Conservation (phyloP, 441 rosid species). For the Melastoma candidum region DNA sequence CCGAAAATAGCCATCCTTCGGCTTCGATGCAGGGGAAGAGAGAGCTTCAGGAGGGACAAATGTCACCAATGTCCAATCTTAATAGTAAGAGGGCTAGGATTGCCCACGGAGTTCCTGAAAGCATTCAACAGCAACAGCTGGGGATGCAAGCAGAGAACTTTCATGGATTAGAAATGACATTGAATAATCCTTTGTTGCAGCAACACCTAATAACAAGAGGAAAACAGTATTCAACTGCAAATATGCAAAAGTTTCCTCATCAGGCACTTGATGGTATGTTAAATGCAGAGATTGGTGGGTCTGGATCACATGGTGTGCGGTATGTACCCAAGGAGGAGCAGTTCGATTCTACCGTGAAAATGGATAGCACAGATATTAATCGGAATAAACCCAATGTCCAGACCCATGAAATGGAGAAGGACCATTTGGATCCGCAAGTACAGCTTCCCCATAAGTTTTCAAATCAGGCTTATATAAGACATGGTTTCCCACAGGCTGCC, state of each 20-base stretch:
- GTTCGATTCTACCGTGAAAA: slow-evolving; percentile 47
- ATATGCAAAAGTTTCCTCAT: slow-evolving; percentile 58
- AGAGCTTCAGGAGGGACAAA: slow-evolving; percentile 62
- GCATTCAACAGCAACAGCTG: slow-evolving; percentile 54
- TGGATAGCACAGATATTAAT: slow-evolving; percentile 37
- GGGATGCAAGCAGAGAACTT: slow-evolving; percentile 48
- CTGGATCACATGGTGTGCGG: slow-evolving; percentile 56
- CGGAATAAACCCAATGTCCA: slow-evolving; percentile 44
- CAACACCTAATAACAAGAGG: slow-evolving; percentile 59
- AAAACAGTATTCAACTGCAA: slow-evolving; percentile 47
- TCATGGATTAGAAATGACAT: slow-evolving; percentile 55
- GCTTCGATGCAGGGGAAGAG: slow-evolving; percentile 53
- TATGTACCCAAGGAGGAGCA: slow-evolving; percentile 68
- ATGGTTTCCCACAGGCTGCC: slow-evolving; percentile 48
- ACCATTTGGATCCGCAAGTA: slow-evolving; percentile 42
- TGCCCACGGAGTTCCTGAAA: slow-evolving; percentile 42
- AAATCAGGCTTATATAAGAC: slow-evolving; percentile 42
- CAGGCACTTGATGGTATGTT: slow-evolving; percentile 59
- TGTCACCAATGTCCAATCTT: slow-evolving; percentile 50
- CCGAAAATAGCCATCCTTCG: slow-evolving; percentile 41
- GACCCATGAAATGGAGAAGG: slow-evolving; percentile 44
- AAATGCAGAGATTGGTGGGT: slow-evolving; percentile 51
- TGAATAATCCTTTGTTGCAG: slow-evolving; percentile 54
- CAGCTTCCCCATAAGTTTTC: slow-evolving; percentile 53
- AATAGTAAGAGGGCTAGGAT: slow-evolving; percentile 54